A percentile compares a stretch with the other conserved stretches of the same genome.
These are phyloP conservation scores for Talaromyces sp. DNA, from an alignment of 2,329 filamentous ascomycete species.

Conservation along the genomic window DNA sequence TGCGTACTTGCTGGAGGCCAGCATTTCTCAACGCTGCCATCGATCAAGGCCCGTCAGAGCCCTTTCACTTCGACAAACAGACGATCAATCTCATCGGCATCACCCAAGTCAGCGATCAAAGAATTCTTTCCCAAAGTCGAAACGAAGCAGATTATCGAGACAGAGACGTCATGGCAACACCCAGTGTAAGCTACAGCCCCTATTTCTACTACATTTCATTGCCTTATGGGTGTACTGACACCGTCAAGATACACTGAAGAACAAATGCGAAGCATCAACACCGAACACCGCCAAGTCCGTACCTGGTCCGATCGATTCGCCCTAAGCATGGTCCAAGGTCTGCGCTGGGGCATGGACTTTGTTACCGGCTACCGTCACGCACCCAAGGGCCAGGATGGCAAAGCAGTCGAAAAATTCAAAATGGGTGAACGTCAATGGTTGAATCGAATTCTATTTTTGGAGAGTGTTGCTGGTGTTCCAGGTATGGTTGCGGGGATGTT, in stretches of 20 bases:
- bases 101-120: constrained; percentile 31
- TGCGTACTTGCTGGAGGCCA: constrained; percentile 13
- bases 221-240: background rate
- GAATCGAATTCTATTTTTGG: constrained; percentile 84
- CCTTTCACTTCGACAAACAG: constrained; percentile 20
- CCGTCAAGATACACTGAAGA: constrained; percentile 61
- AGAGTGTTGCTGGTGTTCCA: constrained; percentile 90
- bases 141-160: constrained; percentile 59
- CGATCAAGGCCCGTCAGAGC: constrained; percentile 24
- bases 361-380: constrained; percentile 78
- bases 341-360: constrained; percentile 76
- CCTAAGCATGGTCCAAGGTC: constrained; percentile 68
- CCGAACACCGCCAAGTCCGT: constrained; percentile 72
- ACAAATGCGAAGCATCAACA: constrained; percentile 70
- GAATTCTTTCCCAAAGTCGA: constrained; percentile 59
- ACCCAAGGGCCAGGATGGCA: constrained; percentile 31
- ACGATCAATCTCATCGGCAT: constrained; percentile 30
- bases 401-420: constrained; percentile 55
- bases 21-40: constrained; percentile 25
- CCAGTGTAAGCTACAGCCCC: constrained; percentile 46
- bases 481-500: constrained; percentile 97
- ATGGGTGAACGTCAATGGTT: constrained; percentile 89
- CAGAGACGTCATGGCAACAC: constrained; percentile 66
- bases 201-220: constrained; percentile 11
- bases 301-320: constrained; percentile 75